A percentile compares a stretch with the other conserved stretches of the same genome.
phyloP scores from a whole-genome alignment of 2,329 filamentous ascomycete genomes.

The Alternaria panax region DNA sequence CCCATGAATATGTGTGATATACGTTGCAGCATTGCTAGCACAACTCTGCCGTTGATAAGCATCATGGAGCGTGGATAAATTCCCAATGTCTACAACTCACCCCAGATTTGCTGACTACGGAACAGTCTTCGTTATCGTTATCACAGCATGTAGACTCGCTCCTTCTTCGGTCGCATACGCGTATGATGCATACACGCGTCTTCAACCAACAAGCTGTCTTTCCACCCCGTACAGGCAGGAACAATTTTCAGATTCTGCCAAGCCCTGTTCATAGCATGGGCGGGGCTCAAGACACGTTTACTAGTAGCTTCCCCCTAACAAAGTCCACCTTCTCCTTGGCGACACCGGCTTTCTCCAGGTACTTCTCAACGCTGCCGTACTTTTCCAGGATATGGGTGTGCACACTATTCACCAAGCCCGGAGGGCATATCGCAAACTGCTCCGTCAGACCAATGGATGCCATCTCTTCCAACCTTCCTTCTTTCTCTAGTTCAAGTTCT shows the following conservation, averaged over 20 bases:
- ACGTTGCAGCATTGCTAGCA: constrained; percentile 4
- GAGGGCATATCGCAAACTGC: constrained; percentile 70
- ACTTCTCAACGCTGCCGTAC: constrained; percentile 72
- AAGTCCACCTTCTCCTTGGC: constrained; percentile 43
- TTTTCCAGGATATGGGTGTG: constrained; percentile 63
- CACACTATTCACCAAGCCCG: constrained; percentile 68
- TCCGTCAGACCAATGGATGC: constrained; percentile 72
- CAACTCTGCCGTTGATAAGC: not conserved
- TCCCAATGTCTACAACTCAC: not conserved
- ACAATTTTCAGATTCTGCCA: constrained; percentile 7
- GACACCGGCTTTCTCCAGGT: constrained; percentile 69
- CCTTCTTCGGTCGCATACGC: not conserved
- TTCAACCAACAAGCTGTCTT: not conserved
- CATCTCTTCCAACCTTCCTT: constrained; percentile 72
- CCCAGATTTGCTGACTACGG: not conserved
- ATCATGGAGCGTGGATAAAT: not conserved
- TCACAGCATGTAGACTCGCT: not conserved
- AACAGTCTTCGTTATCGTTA: not conserved
- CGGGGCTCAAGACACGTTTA: constrained; percentile 19
- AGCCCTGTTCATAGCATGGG: constrained; percentile 2
- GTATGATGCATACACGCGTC: not conserved
- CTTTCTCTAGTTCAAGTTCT: constrained; percentile 67
- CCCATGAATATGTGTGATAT: not conserved
- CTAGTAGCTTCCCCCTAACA: constrained; percentile 45
- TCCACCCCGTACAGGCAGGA: not conserved